These are phyloP conservation scores for Backusella tuberculispora DNA, from an alignment of 192 early-diverging fungal genomes.

Conservation along the genomic window DNA sequence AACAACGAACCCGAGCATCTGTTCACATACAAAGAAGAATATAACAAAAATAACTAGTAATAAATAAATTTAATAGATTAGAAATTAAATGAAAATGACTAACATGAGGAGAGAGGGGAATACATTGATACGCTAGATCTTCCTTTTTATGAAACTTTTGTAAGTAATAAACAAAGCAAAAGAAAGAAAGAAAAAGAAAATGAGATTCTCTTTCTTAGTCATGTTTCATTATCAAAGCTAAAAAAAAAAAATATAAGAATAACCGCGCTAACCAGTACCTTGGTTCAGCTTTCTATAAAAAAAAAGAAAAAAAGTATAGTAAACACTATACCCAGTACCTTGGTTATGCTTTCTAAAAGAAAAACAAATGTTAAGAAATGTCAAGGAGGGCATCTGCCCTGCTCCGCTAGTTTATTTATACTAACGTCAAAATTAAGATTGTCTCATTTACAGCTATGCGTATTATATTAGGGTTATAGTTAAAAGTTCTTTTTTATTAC, in stretches of 20 bases:
- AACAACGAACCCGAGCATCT: not conserved
- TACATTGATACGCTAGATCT: not conserved
- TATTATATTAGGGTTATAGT: too few relatives aligned
- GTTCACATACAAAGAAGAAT: not conserved
- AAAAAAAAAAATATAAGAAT: not conserved
- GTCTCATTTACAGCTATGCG: too few relatives aligned
- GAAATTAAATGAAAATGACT: not conserved
- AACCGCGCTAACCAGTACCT: not conserved
- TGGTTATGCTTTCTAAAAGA: too few relatives aligned
- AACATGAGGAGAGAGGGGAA: not conserved
- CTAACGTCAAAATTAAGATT: too few relatives aligned
- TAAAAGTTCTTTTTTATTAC: too few relatives aligned
- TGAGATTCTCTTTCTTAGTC: not conserved
- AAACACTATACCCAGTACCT: too few relatives aligned
- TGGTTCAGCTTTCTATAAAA: not conserved
- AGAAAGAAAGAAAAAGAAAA: not conserved
- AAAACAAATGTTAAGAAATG: too few relatives aligned
- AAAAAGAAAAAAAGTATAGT: not conserved
- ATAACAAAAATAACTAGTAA: not conserved
- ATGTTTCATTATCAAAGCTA: not conserved
- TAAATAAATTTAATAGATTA: not conserved
- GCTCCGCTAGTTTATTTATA: too few relatives aligned
- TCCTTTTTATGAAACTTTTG: not conserved
- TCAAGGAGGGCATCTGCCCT: too few relatives aligned
- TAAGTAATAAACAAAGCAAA: not conserved